A percentile compares a stretch with the other conserved stretches of the same genome.
These are phyloP conservation scores for Gamsiella multidivaricata DNA, from an alignment of 192 early-diverging fungal species.

Conservation along the genomic window DNA sequence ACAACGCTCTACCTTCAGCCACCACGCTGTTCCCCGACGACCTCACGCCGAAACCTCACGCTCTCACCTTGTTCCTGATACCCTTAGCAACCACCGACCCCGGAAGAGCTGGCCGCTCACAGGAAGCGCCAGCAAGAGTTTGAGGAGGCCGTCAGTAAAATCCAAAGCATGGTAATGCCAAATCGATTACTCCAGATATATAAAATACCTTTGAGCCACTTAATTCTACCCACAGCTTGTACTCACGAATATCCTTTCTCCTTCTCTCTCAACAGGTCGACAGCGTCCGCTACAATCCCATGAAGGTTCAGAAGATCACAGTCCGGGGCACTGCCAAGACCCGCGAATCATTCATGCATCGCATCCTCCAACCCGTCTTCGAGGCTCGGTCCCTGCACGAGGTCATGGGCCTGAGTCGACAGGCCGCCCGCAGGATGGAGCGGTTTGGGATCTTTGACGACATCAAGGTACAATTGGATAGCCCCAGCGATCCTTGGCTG, in stretches of 20 bases:
- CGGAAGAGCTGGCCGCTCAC: constrained; percentile 41
- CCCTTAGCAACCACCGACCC: constrained; percentile 47
- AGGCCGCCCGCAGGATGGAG: constrained; percentile 64
- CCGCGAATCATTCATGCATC: constrained; percentile 58
- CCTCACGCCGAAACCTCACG: too few species aligned
- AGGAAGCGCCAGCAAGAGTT: constrained; percentile 48
- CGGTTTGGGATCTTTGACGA: constrained; percentile 79
- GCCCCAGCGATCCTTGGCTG: constrained; percentile 54
- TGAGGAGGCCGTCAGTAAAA: constrained; percentile 39
- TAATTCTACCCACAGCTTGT: too few species aligned
- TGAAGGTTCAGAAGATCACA: constrained; percentile 52
- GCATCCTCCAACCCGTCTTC: constrained; percentile 52
- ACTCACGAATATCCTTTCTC: too few species aligned
- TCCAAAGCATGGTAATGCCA: constrained; percentile 42
- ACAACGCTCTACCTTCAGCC: too few species aligned
- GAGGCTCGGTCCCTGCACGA: constrained; percentile 68
- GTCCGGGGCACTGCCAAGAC: constrained; percentile 54
- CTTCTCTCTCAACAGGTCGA: constrained; percentile 21
- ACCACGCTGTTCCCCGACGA: too few species aligned
- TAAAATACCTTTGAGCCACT: too few species aligned
- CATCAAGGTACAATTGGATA: constrained; percentile 75
- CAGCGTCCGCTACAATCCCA: constrained; percentile 44
- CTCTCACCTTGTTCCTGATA: too few species aligned
- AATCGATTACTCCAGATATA: too few species aligned
- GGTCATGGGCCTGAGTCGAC: constrained; percentile 66